A percentile compares a stretch with the other conserved stretches of the same genome.
These are phyloP conservation scores for Orbilia ellipsospora DNA, from an alignment of 2,329 filamentous ascomycete genomes.

Conservation along the genomic window DNA sequence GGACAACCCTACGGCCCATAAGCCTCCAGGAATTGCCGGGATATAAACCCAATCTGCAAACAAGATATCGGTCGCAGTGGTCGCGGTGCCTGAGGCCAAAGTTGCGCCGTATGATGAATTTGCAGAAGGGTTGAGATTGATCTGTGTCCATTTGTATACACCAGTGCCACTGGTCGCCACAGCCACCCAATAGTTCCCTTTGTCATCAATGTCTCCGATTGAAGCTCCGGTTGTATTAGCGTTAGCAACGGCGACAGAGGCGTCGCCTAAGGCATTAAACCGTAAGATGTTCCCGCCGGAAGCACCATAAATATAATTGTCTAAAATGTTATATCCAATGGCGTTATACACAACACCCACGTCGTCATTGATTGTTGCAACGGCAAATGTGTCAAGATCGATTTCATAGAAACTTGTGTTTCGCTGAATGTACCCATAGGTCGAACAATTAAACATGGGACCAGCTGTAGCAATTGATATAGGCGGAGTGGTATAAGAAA, in stretches of 20 bases:
- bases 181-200: neutral
- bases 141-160: no score
- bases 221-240: no score
- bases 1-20: conserved; percentile 1
- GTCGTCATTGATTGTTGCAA: neutral
- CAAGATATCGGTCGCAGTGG: neutral
- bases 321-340: neutral
- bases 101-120: neutral
- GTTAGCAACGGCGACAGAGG: no score
- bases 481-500: neutral
- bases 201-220: conserved; percentile 7
- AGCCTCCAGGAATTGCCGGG: neutral
- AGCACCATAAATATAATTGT: neutral
- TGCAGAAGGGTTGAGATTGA: no score
- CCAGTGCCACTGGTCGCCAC: no score
- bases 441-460: conserved; percentile 8
- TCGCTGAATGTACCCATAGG: neutral
- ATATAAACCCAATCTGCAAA: conserved; percentile 24
- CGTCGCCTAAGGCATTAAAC: no score
- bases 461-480: conserved; percentile 1
- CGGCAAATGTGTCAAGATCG: neutral
- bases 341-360: neutral
- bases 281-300: no score
- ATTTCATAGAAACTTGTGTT: neutral
- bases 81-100: neutral